Evolutionary conservation across 1,284 basidiomycete genomes (phyloP).

Genomic region (Trametes sp.): DNA sequence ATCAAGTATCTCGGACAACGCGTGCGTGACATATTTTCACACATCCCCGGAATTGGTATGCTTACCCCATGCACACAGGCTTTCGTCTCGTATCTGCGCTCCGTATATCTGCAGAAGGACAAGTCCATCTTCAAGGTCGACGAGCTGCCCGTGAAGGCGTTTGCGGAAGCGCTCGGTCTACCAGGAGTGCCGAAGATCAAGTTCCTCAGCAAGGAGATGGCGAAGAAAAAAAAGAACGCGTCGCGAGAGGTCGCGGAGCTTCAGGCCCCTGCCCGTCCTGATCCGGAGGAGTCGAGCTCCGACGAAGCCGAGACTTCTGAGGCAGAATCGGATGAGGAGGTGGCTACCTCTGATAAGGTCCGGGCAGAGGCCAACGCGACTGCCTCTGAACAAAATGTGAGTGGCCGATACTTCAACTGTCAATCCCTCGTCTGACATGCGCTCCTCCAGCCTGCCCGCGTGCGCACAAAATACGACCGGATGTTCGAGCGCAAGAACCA

Average conservation of each 20-base stretch:
- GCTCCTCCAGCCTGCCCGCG: conserved; percentile 41
- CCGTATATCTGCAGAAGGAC: conserved; percentile 93
- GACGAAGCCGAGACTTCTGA: conserved; percentile 32
- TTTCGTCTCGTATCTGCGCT: conserved; percentile 96
- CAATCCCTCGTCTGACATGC: neutral
- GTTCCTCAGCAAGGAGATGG: conserved; percentile 79
- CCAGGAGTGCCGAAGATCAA: conserved; percentile 98
- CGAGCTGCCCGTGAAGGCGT: conserved; percentile 84
- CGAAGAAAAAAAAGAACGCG: conserved; percentile 80
- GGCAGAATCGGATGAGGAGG: conserved; percentile 39
- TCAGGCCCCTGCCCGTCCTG: conserved; percentile 34
- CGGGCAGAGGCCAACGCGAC: neutral
- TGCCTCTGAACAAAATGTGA: conserved; percentile 19
- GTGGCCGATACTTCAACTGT: too few relatives aligned
- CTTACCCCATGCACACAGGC: conserved; percentile 60
- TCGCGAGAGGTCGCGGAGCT: conserved; percentile 43
- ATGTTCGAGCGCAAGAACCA: conserved; percentile 99
- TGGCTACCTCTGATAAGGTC: too few relatives aligned
- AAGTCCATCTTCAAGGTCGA: conserved; percentile 91
- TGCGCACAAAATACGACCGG: conserved; percentile 96
- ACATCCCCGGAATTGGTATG: neutral
- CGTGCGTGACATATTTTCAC: conserved; percentile 54
- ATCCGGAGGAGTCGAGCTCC: conserved; percentile 41
- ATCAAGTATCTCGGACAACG: conserved; percentile 97
- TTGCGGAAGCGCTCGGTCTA: conserved; percentile 90